These are phyloP conservation scores for Carex myosuroides DNA, from an alignment of 176 grass and related monocot genomes.

Conservation along the genomic window DNA sequence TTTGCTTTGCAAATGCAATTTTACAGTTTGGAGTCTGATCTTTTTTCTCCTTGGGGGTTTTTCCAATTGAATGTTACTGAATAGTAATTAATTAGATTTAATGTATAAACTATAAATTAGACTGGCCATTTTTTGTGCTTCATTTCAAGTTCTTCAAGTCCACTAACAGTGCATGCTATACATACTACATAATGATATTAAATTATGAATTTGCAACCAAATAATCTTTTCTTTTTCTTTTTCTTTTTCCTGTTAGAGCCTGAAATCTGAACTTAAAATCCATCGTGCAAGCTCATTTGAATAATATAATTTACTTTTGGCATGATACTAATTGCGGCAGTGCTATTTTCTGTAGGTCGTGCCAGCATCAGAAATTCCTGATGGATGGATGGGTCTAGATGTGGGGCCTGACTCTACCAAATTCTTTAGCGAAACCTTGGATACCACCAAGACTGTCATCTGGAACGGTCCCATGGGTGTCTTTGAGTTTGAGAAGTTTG, in stretches of 20 bases:
- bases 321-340: not conserved
- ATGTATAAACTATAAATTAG: not conserved
- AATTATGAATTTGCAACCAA: not conserved
- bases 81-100: no score
- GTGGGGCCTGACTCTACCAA: slow-evolving; percentile 82
- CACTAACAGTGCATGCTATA: not conserved
- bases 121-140: not conserved
- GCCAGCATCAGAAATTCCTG: slow-evolving; percentile 55
- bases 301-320: not conserved
- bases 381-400: slow-evolving; percentile 96
- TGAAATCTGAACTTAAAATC: not conserved
- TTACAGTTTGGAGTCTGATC: not conserved
- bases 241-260: not conserved
- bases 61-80: no score
- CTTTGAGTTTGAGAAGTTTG: slow-evolving; percentile 95
- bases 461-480: slow-evolving; percentile 99
- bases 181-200: not conserved
- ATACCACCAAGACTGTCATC: slow-evolving; percentile 57
- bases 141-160: not conserved
- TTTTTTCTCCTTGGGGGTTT: no score
- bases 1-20: not conserved
- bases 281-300: not conserved
- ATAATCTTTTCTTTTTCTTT: not conserved
- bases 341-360: slow-evolving; percentile 45
- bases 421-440: slow-evolving; percentile 51